Evolutionary conservation across 345 rosid species (phyloP).

Genomic region (Rhodamnia rubescens): DNA sequence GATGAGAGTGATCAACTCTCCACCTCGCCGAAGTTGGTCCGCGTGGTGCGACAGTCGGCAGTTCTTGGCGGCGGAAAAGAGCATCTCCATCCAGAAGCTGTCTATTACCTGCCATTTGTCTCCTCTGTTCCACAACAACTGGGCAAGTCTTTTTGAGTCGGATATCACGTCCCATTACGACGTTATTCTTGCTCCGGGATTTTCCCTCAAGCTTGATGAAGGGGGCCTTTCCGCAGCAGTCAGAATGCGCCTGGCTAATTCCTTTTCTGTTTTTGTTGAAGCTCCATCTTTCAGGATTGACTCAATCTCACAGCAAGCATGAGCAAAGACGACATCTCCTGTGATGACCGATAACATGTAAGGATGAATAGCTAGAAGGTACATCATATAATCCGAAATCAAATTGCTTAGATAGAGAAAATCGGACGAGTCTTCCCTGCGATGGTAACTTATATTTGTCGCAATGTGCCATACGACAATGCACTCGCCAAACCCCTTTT

Average conservation of each 20-base stretch:
- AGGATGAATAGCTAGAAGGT: background rate
- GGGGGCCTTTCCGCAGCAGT: background rate
- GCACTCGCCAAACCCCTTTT: background rate
- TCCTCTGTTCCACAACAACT: background rate
- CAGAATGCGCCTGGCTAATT: background rate
- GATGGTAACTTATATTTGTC: background rate
- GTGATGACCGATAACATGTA: background rate
- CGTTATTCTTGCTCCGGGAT: background rate
- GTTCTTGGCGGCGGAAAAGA: background rate
- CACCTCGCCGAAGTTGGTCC: background rate
- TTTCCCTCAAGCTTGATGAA: background rate
- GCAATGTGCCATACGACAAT: background rate
- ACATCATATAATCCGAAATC: background rate
- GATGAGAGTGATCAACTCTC: background rate
- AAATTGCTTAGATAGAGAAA: background rate
- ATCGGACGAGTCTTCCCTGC: background rate
- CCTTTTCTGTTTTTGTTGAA: background rate
- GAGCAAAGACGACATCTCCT: background rate
- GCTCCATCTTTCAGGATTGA: background rate
- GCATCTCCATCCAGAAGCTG: conserved; percentile 1
- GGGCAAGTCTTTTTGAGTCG: background rate
- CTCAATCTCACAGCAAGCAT: background rate
- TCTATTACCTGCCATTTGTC: background rate
- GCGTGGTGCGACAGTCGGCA: background rate
- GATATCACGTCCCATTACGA: background rate